phyloP scores from a whole-genome alignment of 805 yeast species.

The Candida sonorensis region DNA sequence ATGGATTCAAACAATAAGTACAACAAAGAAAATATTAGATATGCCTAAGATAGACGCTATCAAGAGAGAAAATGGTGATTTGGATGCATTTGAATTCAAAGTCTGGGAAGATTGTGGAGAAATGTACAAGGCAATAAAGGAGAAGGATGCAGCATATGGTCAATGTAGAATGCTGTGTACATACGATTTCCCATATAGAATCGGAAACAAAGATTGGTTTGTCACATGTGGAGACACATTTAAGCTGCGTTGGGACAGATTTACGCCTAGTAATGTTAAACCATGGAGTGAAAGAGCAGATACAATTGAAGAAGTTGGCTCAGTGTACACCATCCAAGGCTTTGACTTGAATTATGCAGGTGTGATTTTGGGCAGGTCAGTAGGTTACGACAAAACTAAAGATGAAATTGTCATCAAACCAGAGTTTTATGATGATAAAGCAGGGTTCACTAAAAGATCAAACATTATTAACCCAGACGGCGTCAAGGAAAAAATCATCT shows the following conservation, averaged over 20 bases:
- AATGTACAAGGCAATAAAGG: slow-evolving; percentile 31
- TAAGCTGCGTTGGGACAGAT: slow-evolving; percentile 40
- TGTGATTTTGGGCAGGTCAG: slow-evolving; percentile 37
- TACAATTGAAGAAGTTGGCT: slow-evolving; percentile 41
- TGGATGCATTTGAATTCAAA: slow-evolving; percentile 17
- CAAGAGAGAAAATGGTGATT: slow-evolving; percentile 6
- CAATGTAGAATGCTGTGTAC: slow-evolving; percentile 38
- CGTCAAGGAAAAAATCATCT: slow-evolving; percentile 33
- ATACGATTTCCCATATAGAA: slow-evolving; percentile 39
- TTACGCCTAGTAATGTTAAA: slow-evolving; percentile 30
- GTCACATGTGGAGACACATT: slow-evolving; percentile 36
- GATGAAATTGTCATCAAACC: slow-evolving; percentile 30
- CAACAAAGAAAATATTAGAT: slow-evolving; percentile 27
- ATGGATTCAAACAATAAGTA: slow-evolving; percentile 34
- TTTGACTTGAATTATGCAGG: slow-evolving; percentile 42
- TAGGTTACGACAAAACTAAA: slow-evolving; percentile 30
- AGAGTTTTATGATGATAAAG: slow-evolving; percentile 37
- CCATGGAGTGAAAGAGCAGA: slow-evolving; percentile 43
- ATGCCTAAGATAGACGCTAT: slow-evolving; percentile 22
- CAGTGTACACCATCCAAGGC: slow-evolving; percentile 42
- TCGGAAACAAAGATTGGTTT: slow-evolving; percentile 38
- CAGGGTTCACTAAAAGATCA: slow-evolving; percentile 37
- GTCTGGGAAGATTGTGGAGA: slow-evolving; percentile 36
- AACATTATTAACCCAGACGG: slow-evolving; percentile 30
- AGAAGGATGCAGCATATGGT: slow-evolving; percentile 27